These are phyloP conservation scores for Schwanniomyces pseudopolymorphus DNA, from an alignment of 805 yeast species.

Conservation along the genomic window DNA sequence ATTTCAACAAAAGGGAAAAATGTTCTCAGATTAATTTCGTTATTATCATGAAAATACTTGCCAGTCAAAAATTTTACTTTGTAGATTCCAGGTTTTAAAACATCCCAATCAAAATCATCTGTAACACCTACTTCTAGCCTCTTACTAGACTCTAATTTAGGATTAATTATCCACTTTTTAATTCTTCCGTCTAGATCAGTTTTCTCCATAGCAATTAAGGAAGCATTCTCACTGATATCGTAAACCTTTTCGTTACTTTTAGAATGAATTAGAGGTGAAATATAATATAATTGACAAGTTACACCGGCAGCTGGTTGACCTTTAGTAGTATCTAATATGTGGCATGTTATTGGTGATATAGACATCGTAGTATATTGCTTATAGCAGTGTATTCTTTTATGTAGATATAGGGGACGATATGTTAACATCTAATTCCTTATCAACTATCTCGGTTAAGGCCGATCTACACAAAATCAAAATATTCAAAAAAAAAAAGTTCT, in stretches of 20 bases:
- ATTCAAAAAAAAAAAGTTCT: not conserved
- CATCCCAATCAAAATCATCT: constrained; percentile 37
- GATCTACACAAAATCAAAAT: not conserved
- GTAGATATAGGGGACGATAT: no score
- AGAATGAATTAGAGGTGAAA: constrained; percentile 23
- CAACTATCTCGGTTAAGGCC: not conserved
- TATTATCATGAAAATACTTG: constrained; percentile 49
- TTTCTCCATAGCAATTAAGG: constrained; percentile 62
- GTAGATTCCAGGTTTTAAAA: constrained; percentile 61
- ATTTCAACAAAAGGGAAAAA: constrained; percentile 91
- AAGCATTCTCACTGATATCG: constrained; percentile 16
- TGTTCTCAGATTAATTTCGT: constrained; percentile 38
- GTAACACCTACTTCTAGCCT: constrained; percentile 28
- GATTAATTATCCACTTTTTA: constrained; percentile 58
- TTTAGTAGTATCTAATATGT: constrained; percentile 76
- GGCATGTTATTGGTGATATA: constrained; percentile 77
- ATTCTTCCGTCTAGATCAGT: constrained; percentile 86
- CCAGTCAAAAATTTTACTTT: constrained; percentile 77
- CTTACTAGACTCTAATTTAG: constrained; percentile 17
- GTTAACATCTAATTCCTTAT: not conserved
- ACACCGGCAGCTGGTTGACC: constrained; percentile 85
- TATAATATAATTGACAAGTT: constrained; percentile 56
- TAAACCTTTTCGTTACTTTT: constrained; percentile 27
- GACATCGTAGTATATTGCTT: constrained; percentile 21
- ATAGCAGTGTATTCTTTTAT: no score